phyloP scores from a whole-genome alignment of 768 basidiomycete genomes.

The Russula dissimulans region DNA sequence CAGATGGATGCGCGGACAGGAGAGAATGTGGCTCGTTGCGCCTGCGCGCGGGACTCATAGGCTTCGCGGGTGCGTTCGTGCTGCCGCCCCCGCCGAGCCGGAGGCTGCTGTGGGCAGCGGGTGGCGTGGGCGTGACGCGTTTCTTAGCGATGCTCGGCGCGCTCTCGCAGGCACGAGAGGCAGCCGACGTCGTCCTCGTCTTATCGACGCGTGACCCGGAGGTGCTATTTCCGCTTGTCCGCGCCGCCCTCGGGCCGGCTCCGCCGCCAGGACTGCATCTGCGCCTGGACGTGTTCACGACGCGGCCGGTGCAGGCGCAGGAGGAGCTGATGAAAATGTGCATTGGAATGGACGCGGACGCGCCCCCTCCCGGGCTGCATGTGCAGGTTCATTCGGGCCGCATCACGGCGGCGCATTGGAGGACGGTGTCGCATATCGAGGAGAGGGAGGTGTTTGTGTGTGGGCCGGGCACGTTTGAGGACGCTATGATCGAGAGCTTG shows the following conservation, averaged over 20 bases:
- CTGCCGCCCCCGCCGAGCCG: conserved; percentile 23
- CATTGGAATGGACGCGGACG: conserved; percentile 5
- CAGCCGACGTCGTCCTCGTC: conserved; percentile 37
- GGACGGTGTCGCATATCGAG: conserved; percentile 12
- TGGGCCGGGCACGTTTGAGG: conserved; percentile 41
- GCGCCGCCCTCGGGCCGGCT: conserved; percentile 23
- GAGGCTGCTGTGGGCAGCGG: conserved; percentile 48
- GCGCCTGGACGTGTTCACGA: conserved; percentile 35
- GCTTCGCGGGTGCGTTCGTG: conserved; percentile 45
- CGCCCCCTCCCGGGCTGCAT: not conserved
- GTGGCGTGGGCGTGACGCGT: conserved; percentile 57
- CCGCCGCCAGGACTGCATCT: conserved; percentile 22
- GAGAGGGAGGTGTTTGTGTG: conserved; percentile 38
- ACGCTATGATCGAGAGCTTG: conserved; percentile 29
- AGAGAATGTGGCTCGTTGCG: conserved; percentile 30
- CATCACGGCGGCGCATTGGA: conserved; percentile 11
- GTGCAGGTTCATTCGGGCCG: conserved; percentile 21
- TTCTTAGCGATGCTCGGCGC: conserved; percentile 44
- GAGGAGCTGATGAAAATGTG: not conserved
- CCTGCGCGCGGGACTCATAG: conserved; percentile 39
- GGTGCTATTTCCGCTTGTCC: conserved; percentile 38
- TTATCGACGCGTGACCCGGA: conserved; percentile 48
- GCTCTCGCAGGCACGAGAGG: conserved; percentile 13
- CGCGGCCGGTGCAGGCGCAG: conserved; percentile 2
- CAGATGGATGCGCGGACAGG: conserved; percentile 23